phyloP scores from a whole-genome alignment of 1,284 basidiomycete species.

The Microbotryum silenes-acaulis region DNA sequence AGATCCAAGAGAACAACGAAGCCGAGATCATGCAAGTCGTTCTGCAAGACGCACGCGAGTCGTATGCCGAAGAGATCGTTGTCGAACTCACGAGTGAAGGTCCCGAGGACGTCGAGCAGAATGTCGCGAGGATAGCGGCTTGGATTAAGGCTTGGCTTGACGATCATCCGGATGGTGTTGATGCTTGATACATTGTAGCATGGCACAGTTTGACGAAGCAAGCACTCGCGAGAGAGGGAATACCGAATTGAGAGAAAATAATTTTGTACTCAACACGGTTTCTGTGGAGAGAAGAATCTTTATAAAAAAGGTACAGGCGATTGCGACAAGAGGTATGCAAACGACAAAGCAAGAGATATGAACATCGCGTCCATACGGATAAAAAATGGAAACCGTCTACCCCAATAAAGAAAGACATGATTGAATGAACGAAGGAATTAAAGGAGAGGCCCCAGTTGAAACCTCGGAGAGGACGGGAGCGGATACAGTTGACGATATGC shows the following conservation, averaged over 20 bases:
- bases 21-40: conserved; percentile 97
- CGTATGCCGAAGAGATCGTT: conserved; percentile 76
- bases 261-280: too few species aligned
- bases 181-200: neutral
- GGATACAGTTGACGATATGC: neutral
- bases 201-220: too few species aligned
- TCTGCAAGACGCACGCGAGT: conserved; percentile 74
- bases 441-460: too few species aligned
- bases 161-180: conserved; percentile 6
- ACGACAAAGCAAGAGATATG: too few species aligned
- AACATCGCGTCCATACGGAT: too few species aligned
- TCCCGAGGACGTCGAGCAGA: conserved; percentile 73
- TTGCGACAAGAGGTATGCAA: too few species aligned
- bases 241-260: too few species aligned
- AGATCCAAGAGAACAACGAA: conserved; percentile 97
- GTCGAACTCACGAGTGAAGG: conserved; percentile 76
- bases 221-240: too few species aligned
- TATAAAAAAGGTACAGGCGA: conserved; percentile 3
- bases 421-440: neutral
- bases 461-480: neutral
- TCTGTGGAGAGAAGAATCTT: neutral
- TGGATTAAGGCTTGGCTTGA: conserved; percentile 50
- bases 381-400: too few species aligned
- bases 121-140: conserved; percentile 69
- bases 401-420: too few species aligned